A percentile compares a stretch with the other conserved stretches of the same genome.
phyloP scores from a whole-genome alignment of 1,139 yeast species.

The Nakaseomyces uthaithaninus region DNA sequence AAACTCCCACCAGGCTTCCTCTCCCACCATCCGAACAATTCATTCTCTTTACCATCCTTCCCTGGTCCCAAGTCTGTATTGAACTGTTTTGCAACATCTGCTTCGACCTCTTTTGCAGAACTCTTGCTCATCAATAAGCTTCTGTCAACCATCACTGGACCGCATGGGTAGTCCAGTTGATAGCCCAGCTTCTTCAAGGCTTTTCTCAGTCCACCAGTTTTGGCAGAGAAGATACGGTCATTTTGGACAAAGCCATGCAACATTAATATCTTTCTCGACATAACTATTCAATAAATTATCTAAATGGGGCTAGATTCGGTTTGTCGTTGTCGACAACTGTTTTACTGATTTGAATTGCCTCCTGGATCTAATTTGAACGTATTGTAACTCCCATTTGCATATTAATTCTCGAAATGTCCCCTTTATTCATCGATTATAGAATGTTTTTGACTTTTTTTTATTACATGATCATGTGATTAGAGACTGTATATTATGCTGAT shows the following conservation, averaged over 20 bases:
- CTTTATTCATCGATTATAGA: too few species aligned
- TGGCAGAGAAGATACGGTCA: constrained; percentile 61
- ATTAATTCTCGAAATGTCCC: too few species aligned
- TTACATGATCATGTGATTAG: too few species aligned
- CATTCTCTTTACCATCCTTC: constrained; percentile 10
- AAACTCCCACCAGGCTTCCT: constrained; percentile 14
- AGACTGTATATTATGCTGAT: too few species aligned
- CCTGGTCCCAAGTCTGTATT: constrained; percentile 10
- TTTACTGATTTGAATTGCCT: too few species aligned
- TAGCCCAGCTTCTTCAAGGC: constrained; percentile 54
- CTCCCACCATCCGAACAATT: constrained; percentile 30
- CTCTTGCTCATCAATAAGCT: constrained; percentile 11
- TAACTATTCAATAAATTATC: background rate
- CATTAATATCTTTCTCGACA: constrained; percentile 37
- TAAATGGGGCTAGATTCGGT: background rate
- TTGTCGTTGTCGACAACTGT: too few species aligned
- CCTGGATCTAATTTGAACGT: too few species aligned
- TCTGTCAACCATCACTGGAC: constrained; percentile 38
- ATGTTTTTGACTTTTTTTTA: too few species aligned
- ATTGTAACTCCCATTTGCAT: too few species aligned
- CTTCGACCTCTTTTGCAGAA: constrained; percentile 7
- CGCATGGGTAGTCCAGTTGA: constrained; percentile 66
- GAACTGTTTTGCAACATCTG: constrained; percentile 14
- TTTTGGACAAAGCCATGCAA: constrained; percentile 61
- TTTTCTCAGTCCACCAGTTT: constrained; percentile 71